Evolutionary conservation across 2,329 filamentous ascomycete species (phyloP), one percentile per base, ranked within the genome.

Genomic region (Clonostachys solani): DNA sequence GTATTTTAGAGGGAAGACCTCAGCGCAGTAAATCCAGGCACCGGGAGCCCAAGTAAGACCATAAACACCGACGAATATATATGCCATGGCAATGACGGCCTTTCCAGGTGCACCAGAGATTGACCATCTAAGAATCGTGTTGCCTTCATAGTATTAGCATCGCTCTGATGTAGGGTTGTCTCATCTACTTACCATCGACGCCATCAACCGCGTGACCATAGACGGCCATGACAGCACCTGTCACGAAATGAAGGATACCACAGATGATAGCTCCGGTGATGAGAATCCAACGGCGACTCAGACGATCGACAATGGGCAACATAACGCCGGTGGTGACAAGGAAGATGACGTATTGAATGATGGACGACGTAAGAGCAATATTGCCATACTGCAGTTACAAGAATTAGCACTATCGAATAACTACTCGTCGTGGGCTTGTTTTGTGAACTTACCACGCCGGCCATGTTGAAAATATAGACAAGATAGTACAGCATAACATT

Each of bases 391-490:
- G 16, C 1, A 10, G 12, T 15, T 15, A 40, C 4, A 38, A 35
- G 2, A 10, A 29, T 29, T 29, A 29, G 23, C 23, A 4, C 0
- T 29, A 8, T 29, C 23, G 2, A 29, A 29, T 4, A 29, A 10
- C 8, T 5, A 10, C 9, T 1, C 23, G 1, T 29, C 23, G 10
- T 29, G 9, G 23, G 2, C n/a, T n/a, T n/a, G n/a, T n/a, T n/a
- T 9, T 3, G 1, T 9, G 17, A 29, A 38, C 48, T n/a, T 38
- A 50, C 46, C 58, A 82, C 73, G 40, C 73, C 72, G 9, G 80
- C 80, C 80, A 83, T 83, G 42, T 74, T 67, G 54, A 84, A 83
- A 50, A 83, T 75, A 51, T 83, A 83, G 0, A 83, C 74, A 12
- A 84, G 75, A 50, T 84, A 84, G 56, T 83, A 81, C 47, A 78